Evolutionary conservation across 768 basidiomycete species (phyloP), one percentile per base, ranked within the genome.

Genomic region (Lentinula raphanica): DNA sequence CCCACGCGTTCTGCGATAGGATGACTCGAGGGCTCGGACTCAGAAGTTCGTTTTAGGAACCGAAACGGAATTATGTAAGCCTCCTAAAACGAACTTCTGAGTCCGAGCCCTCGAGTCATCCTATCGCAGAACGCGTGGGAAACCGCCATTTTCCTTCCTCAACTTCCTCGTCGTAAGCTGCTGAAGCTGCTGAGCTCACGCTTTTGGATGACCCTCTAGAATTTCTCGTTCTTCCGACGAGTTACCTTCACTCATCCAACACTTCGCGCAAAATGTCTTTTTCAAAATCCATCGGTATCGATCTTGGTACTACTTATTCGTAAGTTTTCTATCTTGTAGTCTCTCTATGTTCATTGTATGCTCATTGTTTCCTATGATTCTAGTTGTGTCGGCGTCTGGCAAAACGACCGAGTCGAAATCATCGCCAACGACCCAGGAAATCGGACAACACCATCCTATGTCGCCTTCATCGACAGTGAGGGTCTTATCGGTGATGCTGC

Each of bases 401-500:
- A 57, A 57, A 57, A 57, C 32, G 56, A 82, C 64, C 79, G 76
- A 61, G 78, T 84, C 46, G 83, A 85, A 69, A 92, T 94, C 53
- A 86, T 95, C 62, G 90, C 92, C 72, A 94, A 95, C 76, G 79
- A 92, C 49, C 91, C 94, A 76, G 92, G 93, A 73, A 85, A 88
- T 62, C 83, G 92, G 60, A 95, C 92, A 58, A 97, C 92, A 12
- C 94, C 93, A 4, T 94, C 93, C 38, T 91, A 91, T 66, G 93
- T 95, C 59, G 86, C 90, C 56, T 96, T 96, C 78, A 89, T 88
- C 62, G 92, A 91, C 65, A 88, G 92, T 58, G 91, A 94, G 72
- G 85, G 88, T 56, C 74, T 89, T 46, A 83, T 90, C 58, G 88
- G 89, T 69, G 79, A 88, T 58, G 87, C 88, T 23, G 88, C 89